These are phyloP conservation scores for Tranzscheliella williamsii DNA, from an alignment of 1,284 basidiomycete genomes.

Conservation along the genomic window DNA sequence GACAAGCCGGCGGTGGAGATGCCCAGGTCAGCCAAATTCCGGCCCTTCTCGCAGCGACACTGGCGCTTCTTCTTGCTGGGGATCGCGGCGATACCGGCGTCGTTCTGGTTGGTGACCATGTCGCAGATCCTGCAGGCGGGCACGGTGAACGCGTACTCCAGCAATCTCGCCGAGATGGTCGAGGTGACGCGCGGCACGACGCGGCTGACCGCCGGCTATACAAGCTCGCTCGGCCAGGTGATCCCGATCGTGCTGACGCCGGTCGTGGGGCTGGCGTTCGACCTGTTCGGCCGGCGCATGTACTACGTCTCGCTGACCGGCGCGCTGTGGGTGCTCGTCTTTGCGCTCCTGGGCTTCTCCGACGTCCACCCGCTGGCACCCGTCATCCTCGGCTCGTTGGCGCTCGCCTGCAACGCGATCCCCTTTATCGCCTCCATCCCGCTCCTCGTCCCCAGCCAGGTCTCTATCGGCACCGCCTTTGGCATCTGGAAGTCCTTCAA, in stretches of 20 bases:
- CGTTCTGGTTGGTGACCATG: conserved; percentile 55
- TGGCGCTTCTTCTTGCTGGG: conserved; percentile 7
- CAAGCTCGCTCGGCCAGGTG: conserved; percentile 60
- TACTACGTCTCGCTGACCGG: conserved; percentile 54
- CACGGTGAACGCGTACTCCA: conserved; percentile 60
- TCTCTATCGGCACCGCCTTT: conserved; percentile 62
- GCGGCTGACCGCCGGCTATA: conserved; percentile 63
- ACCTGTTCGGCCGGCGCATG: conserved; percentile 41
- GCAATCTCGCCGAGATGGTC: conserved; percentile 63
- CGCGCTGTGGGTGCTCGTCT: conserved; percentile 62
- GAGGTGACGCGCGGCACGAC: conserved; percentile 61
- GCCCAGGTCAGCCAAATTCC: not conserved
- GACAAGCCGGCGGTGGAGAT: not conserved
- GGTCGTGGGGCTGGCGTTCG: conserved; percentile 53
- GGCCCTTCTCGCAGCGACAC: conserved; percentile 6
- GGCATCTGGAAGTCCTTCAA: conserved; percentile 63
- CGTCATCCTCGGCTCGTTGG: conserved; percentile 61
- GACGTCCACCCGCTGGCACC: conserved; percentile 61
- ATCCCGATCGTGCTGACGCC: conserved; percentile 64
- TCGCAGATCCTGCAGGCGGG: conserved; percentile 60
- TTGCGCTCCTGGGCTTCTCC: conserved; percentile 62
- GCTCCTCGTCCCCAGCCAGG: conserved; percentile 61
- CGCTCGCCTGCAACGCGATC: conserved; percentile 61
- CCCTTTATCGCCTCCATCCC: conserved; percentile 63
- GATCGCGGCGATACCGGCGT: conserved; percentile 34